These are phyloP conservation scores for Tuber brumale DNA, from an alignment of 495 filamentous ascomycete species.

Conservation along the genomic window DNA sequence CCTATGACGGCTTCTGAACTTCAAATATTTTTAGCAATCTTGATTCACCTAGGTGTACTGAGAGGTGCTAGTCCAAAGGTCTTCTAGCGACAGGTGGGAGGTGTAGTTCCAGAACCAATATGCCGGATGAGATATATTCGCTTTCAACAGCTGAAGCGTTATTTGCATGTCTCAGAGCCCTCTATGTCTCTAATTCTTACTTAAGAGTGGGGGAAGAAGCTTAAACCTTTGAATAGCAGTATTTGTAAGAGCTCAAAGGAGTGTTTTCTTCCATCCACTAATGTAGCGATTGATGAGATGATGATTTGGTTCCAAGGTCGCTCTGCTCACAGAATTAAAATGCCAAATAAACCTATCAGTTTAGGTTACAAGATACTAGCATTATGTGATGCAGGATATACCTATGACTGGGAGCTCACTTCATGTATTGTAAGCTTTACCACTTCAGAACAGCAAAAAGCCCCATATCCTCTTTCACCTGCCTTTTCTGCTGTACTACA, in stretches of 20 bases:
- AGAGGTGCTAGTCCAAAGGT: not conserved
- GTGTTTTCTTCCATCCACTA: not conserved
- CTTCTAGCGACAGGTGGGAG: not conserved
- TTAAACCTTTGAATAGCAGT: conserved; percentile 6
- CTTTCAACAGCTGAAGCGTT: too few relatives aligned
- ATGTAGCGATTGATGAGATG: conserved; percentile 7
- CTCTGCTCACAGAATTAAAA: conserved; percentile 10
- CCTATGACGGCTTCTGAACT: not conserved
- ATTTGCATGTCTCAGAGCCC: too few relatives aligned
- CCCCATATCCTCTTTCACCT: not conserved
- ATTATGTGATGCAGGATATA: not conserved
- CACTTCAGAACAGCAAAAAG: not conserved
- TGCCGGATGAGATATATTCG: too few relatives aligned
- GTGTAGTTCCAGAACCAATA: too few relatives aligned
- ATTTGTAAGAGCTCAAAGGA: not conserved
- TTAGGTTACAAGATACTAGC: conserved; percentile 12
- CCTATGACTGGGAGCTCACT: not conserved
- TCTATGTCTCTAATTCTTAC: not conserved
- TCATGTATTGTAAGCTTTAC: not conserved
- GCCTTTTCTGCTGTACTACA: not conserved
- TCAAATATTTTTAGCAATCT: not conserved
- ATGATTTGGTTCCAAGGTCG: conserved; percentile 14
- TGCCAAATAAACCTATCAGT: conserved; percentile 18
- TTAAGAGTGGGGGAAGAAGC: not conserved
- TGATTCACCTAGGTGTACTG: not conserved